These are phyloP conservation scores for Aureobasidium subglaciale DNA, from an alignment of 2,329 filamentous ascomycete species.

Conservation along the genomic window DNA sequence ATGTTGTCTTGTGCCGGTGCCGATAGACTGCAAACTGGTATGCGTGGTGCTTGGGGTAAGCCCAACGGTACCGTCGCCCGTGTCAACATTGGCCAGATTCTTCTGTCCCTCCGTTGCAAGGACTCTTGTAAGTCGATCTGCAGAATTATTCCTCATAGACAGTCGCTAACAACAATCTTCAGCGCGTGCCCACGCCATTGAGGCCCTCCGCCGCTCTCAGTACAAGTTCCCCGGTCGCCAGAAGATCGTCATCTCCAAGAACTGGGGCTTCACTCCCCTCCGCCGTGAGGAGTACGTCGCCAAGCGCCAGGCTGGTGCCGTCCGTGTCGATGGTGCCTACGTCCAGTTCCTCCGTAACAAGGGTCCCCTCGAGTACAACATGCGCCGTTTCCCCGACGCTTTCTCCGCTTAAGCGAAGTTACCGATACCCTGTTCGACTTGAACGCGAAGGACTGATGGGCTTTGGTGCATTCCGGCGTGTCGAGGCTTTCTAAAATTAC, in stretches of 20 bases:
- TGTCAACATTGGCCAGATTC: slow-evolving; percentile 99
- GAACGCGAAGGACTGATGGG: slow-evolving; percentile 9
- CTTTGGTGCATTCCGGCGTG: slow-evolving; percentile 14
- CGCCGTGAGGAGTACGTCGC: slow-evolving; percentile 95
- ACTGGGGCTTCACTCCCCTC: slow-evolving; percentile 99
- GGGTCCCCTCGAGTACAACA: slow-evolving; percentile 77
- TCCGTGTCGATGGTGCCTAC: slow-evolving; percentile 98
- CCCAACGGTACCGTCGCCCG: slow-evolving; percentile 97
- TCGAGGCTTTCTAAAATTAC: slow-evolving; percentile 15
- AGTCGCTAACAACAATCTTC: background rate
- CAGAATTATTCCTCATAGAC: too few species aligned
- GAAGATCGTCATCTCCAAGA: slow-evolving; percentile 99
- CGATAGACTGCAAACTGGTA: slow-evolving; percentile 99
- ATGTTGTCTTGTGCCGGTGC: slow-evolving; percentile 99
- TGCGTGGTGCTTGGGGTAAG: slow-evolving; percentile 99
- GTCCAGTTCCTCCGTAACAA: slow-evolving; percentile 98
- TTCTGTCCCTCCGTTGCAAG: slow-evolving; percentile 94
- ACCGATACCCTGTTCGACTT: slow-evolving; percentile 8
- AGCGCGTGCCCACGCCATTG: slow-evolving; percentile 88
- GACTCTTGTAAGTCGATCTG: slow-evolving; percentile 62
- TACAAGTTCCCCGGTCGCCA: slow-evolving; percentile 99
- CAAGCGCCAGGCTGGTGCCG: slow-evolving; percentile 85
- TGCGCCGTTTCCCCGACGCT: slow-evolving; percentile 89
- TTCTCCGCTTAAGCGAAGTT: slow-evolving; percentile 49
- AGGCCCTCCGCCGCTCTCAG: slow-evolving; percentile 97